A percentile compares a stretch with the other conserved stretches of the same genome.
These are phyloP conservation scores for Singerocomus inundabilis DNA, from an alignment of 1,284 basidiomycete species.

Conservation along the genomic window DNA sequence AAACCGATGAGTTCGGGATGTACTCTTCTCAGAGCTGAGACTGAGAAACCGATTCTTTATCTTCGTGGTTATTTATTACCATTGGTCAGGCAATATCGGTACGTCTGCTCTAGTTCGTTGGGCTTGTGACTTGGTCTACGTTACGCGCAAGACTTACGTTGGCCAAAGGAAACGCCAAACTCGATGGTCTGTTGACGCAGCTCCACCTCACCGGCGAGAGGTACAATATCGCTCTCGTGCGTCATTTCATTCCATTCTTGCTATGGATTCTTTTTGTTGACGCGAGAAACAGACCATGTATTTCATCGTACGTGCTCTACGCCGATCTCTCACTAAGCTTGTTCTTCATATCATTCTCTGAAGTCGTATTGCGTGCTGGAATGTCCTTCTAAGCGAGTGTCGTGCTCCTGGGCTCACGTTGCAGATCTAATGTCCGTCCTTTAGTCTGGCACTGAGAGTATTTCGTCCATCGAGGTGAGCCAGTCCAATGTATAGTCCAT, in stretches of 20 bases:
- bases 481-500: neutral
- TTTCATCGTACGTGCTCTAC: constrained; percentile 52
- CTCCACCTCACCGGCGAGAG: constrained; percentile 54
- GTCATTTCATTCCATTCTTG: constrained; percentile 8
- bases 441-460: constrained; percentile 48
- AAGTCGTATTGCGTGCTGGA: constrained; percentile 28
- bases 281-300: constrained; percentile 54
- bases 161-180: constrained; percentile 58
- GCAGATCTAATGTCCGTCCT: neutral
- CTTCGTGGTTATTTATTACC: neutral
- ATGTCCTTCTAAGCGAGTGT: constrained; percentile 34
- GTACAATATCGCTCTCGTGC: constrained; percentile 66
- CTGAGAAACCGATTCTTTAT: too few species aligned
- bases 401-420: neutral
- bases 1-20: too few species aligned
- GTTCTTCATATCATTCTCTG: neutral
- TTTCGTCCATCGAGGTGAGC: constrained; percentile 50
- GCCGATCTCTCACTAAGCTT: neutral
- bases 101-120: constrained; percentile 4
- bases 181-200: constrained; percentile 56
- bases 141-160: neutral
- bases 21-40: too few species aligned
- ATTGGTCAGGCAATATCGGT: constrained; percentile 55
- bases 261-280: neutral
- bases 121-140: neutral